Conservation (phyloP, 352 stramenopile species). For the Globisporangium okanoganense region DNA sequence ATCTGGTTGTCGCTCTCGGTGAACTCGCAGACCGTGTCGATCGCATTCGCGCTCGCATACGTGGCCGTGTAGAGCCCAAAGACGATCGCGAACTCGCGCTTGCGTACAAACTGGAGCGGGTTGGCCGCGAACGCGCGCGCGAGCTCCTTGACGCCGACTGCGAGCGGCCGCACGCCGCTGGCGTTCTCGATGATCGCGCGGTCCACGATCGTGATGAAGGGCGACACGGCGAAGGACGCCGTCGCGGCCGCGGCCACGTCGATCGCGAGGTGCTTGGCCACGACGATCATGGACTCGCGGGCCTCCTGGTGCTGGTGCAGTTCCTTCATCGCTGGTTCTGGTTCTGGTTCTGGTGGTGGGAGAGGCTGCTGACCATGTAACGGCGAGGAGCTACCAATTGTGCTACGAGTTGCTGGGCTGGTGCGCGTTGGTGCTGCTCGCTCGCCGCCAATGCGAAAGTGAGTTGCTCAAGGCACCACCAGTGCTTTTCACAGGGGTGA, state of each 20-base stretch:
- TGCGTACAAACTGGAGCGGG: slow-evolving; percentile 78
- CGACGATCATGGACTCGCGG: slow-evolving; percentile 9
- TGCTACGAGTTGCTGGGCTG: background rate
- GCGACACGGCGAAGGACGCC: slow-evolving; percentile 72
- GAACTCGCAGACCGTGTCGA: slow-evolving; percentile 84
- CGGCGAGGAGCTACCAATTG: background rate
- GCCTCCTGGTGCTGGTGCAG: slow-evolving; percentile 14
- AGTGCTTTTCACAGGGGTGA: slow-evolving; percentile 4
- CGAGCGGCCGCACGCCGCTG: slow-evolving; percentile 62
- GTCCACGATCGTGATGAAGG: slow-evolving; percentile 89
- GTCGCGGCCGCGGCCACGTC: slow-evolving; percentile 57
- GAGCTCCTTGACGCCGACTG: slow-evolving; percentile 60
- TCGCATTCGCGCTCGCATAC: slow-evolving; percentile 84
- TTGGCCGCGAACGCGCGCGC: slow-evolving; percentile 51
- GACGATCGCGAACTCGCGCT: slow-evolving; percentile 87
- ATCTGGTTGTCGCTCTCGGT: slow-evolving; percentile 70
- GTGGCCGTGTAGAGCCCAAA: slow-evolving; percentile 89
- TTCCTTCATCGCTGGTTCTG: slow-evolving; percentile 11
- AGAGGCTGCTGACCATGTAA: background rate
- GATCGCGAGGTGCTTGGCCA: slow-evolving; percentile 46
- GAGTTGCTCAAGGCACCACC: background rate
- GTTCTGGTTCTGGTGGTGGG: background rate
- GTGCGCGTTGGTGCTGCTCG: background rate
- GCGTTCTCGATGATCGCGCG: slow-evolving; percentile 90
- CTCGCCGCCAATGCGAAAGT: background rate